These are phyloP conservation scores for Candida anutae DNA, from an alignment of 1,139 yeast genomes.

Conservation along the genomic window DNA sequence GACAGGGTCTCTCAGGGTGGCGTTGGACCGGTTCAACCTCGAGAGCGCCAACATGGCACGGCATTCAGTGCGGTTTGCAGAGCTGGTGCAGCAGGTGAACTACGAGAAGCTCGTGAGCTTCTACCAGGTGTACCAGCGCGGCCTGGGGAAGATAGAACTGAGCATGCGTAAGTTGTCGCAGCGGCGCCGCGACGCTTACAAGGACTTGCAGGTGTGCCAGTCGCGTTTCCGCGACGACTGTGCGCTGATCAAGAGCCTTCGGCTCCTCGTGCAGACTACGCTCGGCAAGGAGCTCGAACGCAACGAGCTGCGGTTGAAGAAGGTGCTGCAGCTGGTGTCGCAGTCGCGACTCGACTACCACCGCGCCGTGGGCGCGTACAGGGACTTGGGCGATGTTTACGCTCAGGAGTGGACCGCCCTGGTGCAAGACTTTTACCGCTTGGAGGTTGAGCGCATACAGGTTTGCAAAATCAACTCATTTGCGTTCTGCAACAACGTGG, in stretches of 20 bases:
- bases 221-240: conserved; percentile 53
- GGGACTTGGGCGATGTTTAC: conserved; percentile 67
- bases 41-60: conserved; percentile 41
- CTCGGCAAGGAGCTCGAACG: conserved; percentile 75
- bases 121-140: conserved; percentile 21
- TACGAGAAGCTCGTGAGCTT: conserved; percentile 27
- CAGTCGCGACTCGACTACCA: conserved; percentile 52
- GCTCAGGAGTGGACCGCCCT: conserved; percentile 71
- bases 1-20: conserved; percentile 47
- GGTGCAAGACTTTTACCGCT: conserved; percentile 60
- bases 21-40: conserved; percentile 49
- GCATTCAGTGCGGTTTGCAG: conserved; percentile 25
- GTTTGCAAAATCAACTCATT: conserved; percentile 71
- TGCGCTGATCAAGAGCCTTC: conserved; percentile 47
- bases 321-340: conserved; percentile 42
- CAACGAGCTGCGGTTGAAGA: conserved; percentile 53
- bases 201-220: conserved; percentile 37
- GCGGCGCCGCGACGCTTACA: conserved; percentile 19
- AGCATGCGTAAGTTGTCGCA: conserved; percentile 31
- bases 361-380: conserved; percentile 48
- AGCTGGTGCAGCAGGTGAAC: conserved; percentile 24
- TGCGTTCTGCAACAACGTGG: conserved; percentile 71
- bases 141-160: conserved; percentile 23
- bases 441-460: conserved; percentile 76
- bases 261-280: conserved; percentile 61